Conservation (phyloP, 768 basidiomycete genomes). For the Collybia sp. region DNA sequence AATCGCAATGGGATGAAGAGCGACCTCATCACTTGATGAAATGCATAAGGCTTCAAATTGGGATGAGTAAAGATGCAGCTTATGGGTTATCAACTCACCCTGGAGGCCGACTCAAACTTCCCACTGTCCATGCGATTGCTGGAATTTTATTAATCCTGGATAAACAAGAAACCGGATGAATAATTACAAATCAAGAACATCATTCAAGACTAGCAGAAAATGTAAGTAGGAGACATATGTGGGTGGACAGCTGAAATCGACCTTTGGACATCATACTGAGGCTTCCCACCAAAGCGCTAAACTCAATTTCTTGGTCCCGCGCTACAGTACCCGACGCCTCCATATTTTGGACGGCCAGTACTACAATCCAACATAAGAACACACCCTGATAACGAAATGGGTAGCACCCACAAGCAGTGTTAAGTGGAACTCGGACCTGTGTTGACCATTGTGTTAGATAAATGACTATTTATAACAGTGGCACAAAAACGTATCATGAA, state of each 20-base stretch:
- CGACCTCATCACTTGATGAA: conserved; percentile 75
- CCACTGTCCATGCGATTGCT: conserved; percentile 88
- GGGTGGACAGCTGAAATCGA: conserved; percentile 15
- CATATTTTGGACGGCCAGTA: conserved; percentile 91
- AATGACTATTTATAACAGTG: neutral
- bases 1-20: conserved; percentile 66
- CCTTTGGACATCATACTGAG: conserved; percentile 89
- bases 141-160: neutral
- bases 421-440: conserved; percentile 80
- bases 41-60: conserved; percentile 54
- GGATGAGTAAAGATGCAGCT: conserved; percentile 4
- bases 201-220: conserved; percentile 54
- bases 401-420: conserved; percentile 57
- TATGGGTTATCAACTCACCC: conserved; percentile 25
- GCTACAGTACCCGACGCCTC: conserved; percentile 71
- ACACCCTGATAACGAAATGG: neutral
- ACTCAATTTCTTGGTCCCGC: conserved; percentile 81
- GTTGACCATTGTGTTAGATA: conserved; percentile 12
- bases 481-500: conserved; percentile 59
- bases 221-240: neutral
- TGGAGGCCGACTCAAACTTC: conserved; percentile 66
- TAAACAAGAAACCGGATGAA: conserved; percentile 1
- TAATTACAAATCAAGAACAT: conserved; percentile 75
- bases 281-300: conserved; percentile 77
- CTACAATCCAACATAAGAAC: conserved; percentile 14